Conservation (phyloP, 208 protist genomes). For the Crithidia acanthocephali region DNA sequence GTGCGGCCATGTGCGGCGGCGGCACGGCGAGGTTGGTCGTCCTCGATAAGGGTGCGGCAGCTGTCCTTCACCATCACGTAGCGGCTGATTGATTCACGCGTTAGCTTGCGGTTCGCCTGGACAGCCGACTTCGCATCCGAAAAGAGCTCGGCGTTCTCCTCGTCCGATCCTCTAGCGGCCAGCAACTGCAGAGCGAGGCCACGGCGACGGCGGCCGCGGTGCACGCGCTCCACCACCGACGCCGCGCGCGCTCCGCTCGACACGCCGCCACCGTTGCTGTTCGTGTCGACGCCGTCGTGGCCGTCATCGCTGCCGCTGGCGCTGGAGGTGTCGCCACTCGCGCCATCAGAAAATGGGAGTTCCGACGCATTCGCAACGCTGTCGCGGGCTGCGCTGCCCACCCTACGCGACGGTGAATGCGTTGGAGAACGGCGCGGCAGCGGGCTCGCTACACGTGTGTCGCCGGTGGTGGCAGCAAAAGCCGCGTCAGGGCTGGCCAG, state of each 20-base stretch:
- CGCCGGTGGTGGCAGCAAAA: background rate
- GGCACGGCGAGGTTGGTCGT: background rate
- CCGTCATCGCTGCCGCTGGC: constrained; percentile 2
- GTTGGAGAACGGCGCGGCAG: background rate
- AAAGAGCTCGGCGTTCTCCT: constrained; percentile 20
- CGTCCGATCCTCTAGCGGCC: constrained; percentile 2
- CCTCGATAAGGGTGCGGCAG: background rate
- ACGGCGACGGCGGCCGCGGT: constrained; percentile 42
- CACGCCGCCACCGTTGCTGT: background rate
- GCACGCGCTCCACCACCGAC: constrained; percentile 49
- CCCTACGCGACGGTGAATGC: background rate
- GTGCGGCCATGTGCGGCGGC: background rate
- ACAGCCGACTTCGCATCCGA: background rate
- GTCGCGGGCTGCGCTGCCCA: background rate
- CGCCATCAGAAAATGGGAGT: background rate
- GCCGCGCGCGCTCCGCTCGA: constrained; percentile 12
- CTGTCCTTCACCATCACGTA: constrained; percentile 7
- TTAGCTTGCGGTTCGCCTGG: constrained; percentile 6
- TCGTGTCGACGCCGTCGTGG: constrained; percentile 12
- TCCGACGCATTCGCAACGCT: background rate
- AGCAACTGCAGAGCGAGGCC: constrained; percentile 45
- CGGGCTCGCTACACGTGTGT: background rate
- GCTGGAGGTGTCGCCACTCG: background rate
- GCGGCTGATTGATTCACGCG: constrained; percentile 11
- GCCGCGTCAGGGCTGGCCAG: background rate